Evolutionary conservation across 768 basidiomycete species (phyloP).

Genomic region (Lactarius evosmus): DNA sequence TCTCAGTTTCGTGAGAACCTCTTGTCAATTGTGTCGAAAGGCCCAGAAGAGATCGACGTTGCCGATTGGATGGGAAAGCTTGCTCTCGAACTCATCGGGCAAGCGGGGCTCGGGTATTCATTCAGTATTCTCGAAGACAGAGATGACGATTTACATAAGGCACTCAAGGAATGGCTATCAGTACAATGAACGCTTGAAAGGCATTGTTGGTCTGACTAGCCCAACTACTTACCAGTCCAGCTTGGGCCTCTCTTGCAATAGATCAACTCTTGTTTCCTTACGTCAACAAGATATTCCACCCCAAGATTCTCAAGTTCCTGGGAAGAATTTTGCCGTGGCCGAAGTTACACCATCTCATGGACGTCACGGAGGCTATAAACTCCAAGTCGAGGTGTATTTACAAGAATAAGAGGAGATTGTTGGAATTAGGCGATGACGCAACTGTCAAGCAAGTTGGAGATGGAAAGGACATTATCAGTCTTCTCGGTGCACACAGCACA

Average conservation of each 20-base stretch:
- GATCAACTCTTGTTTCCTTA: slow-evolving; percentile 20
- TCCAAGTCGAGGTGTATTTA: slow-evolving; percentile 38
- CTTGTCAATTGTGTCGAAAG: background rate
- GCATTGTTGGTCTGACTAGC: background rate
- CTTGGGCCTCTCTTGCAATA: slow-evolving; percentile 3
- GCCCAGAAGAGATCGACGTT: slow-evolving; percentile 23
- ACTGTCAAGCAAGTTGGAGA: slow-evolving; percentile 36
- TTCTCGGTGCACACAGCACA: slow-evolving; percentile 38
- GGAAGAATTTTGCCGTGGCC: slow-evolving; percentile 37
- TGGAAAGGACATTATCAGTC: slow-evolving; percentile 45
- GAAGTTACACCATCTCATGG: slow-evolving; percentile 34
- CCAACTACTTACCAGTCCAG: slow-evolving; percentile 25
- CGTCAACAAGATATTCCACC: slow-evolving; percentile 6
- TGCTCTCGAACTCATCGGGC: slow-evolving; percentile 30
- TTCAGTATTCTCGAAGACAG: slow-evolving; percentile 16
- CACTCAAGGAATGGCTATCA: slow-evolving; percentile 26
- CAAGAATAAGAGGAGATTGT: slow-evolving; percentile 37
- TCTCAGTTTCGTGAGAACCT: background rate
- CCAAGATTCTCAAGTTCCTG: slow-evolving; percentile 35
- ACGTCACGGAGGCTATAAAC: slow-evolving; percentile 39
- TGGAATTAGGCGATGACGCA: slow-evolving; percentile 37
- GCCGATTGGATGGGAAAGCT: slow-evolving; percentile 26
- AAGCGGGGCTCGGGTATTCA: slow-evolving; percentile 30
- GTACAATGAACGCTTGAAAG: background rate
- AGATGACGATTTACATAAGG: background rate